Conservation (phyloP, 1,284 basidiomycete species). For the Puccinia novopanici region DNA sequence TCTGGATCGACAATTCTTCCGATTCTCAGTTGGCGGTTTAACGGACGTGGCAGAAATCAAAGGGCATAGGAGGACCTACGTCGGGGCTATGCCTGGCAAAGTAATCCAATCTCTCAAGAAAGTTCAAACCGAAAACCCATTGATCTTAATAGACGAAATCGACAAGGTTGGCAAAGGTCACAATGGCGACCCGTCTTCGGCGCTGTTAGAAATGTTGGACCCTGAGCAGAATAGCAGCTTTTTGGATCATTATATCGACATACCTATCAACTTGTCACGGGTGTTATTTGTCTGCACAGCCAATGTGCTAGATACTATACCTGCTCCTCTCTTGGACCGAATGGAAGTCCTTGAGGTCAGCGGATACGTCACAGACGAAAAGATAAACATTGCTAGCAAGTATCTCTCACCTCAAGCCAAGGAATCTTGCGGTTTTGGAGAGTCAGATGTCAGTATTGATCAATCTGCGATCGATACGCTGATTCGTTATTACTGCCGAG, state of each 20-base stretch:
- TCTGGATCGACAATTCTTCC: constrained; percentile 82
- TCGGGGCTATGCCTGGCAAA: constrained; percentile 93
- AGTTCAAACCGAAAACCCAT: constrained; percentile 93
- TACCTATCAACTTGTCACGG: constrained; percentile 91
- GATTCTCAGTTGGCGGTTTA: constrained; percentile 94
- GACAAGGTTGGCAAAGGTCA: constrained; percentile 93
- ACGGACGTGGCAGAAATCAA: constrained; percentile 99
- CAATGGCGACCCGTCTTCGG: constrained; percentile 93
- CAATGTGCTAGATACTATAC: constrained; percentile 92
- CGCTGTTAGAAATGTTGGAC: constrained; percentile 94
- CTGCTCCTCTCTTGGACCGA: constrained; percentile 89
- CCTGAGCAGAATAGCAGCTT: constrained; percentile 97
- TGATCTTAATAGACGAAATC: constrained; percentile 95
- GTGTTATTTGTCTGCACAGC: constrained; percentile 96
- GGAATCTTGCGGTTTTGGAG: constrained; percentile 81
- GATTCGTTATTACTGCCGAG: constrained; percentile 95
- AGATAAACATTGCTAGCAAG: constrained; percentile 83
- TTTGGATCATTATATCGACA: constrained; percentile 79
- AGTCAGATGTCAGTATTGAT: constrained; percentile 76
- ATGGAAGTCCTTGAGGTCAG: constrained; percentile 90
- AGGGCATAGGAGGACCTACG: constrained; percentile 94
- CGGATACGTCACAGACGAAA: constrained; percentile 96
- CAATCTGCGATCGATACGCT: constrained; percentile 80
- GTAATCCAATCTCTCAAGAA: constrained; percentile 96
- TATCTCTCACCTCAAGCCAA: constrained; percentile 94